Conservation (phyloP, 208 protist species). For the Trypanosoma melophagium region DNA sequence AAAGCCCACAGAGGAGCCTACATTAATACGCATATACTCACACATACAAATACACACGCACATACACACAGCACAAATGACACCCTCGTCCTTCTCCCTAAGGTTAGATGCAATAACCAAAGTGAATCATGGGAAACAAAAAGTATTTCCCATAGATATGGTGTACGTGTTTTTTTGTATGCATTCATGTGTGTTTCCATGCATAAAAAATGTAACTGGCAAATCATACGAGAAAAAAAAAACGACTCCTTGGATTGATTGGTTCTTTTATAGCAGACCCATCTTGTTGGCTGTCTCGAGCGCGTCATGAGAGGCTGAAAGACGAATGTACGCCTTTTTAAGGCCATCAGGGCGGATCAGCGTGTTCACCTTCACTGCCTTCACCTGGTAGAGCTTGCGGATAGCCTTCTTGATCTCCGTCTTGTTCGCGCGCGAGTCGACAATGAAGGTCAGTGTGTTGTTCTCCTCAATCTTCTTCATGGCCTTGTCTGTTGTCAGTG, state of each 20-base stretch:
- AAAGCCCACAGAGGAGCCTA: too few relatives aligned
- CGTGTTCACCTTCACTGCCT: conserved; percentile 98
- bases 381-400: conserved; percentile 97
- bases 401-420: conserved; percentile 98
- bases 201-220: not conserved
- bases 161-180: too few relatives aligned
- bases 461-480: conserved; percentile 99
- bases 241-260: too few relatives aligned
- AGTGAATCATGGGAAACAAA: too few relatives aligned
- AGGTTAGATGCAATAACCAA: too few relatives aligned
- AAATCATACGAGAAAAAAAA: not conserved
- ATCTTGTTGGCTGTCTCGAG: conserved; percentile 6
- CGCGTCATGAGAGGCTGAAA: conserved; percentile 91
- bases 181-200: too few relatives aligned
- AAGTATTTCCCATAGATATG: too few relatives aligned
- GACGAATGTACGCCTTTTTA: conserved; percentile 99
- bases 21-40: too few relatives aligned
- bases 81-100: too few relatives aligned
- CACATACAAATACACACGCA: too few relatives aligned
- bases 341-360: conserved; percentile 97
- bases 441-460: conserved; percentile 99
- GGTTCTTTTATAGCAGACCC: conserved; percentile 5
- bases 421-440: conserved; percentile 97
- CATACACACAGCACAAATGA: too few relatives aligned
- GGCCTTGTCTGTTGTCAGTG: conserved; percentile 98